Evolutionary conservation across 169 alveolate species (phyloP), one percentile per base, ranked within the genome.

Genomic region (Eimeria maxima): DNA sequence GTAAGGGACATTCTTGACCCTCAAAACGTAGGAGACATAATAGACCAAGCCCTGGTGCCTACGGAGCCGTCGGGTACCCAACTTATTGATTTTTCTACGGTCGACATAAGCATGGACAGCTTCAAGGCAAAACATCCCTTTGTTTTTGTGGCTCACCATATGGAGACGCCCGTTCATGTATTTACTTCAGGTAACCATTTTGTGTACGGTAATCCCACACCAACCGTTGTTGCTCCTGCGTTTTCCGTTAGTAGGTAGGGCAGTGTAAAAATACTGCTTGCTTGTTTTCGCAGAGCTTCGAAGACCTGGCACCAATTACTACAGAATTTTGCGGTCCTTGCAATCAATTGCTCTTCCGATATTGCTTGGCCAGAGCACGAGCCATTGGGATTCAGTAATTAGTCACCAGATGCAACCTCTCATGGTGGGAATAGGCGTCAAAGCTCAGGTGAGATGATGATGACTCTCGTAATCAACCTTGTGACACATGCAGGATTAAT

Each of bases 21-120:
- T 57, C 81, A 42, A 14, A 63, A 47, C 38, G n/a, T 87, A 33
- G 93, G 74, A 20, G 93, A 87, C 50, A 20, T 33, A 57, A 87
- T 87, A 7, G 81, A 87, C 73, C 65, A 29, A 29, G 93, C 93
- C 33, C 93, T 87, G 27, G 81, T 57, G 93, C 93, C 93, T 60
- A 22, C 60, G 44, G 81, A 33, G 81, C 93, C 93, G 42, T 60
- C 93, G 10, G 81, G 65, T 20, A 14, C 16, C 38, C 93, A 57
- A 29, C 93, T 87, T 29, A 87, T 87, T 45, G 29, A 63, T 27
- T 87, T 60, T 44, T 87, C 93, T 42, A 87, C 93, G 65, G 93
- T 42, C 24, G 24, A 22, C 44, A 63, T 87, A 60, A 55, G 71
- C 71, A 33, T 87, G 42, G 93, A 42, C 60, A 63, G 65, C 47